Percentiles rank a stretch among this genome's conserved stretches.
These are phyloP conservation scores for Neopestalotiopsis sp. DNA, from an alignment of 2,329 filamentous ascomycete species.

Conservation along the genomic window DNA sequence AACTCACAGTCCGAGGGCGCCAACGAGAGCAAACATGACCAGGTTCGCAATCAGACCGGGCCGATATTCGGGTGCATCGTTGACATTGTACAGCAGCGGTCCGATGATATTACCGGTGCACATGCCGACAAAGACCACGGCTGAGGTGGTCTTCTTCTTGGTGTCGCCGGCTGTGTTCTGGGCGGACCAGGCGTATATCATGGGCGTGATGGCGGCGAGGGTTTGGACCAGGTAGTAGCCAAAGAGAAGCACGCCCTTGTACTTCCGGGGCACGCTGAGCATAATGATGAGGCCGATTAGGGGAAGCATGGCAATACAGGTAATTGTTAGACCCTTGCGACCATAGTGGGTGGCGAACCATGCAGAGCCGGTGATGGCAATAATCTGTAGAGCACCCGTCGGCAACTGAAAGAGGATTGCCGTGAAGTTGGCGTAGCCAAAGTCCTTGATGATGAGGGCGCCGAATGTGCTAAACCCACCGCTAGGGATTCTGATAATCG, in stretches of 20 bases:
- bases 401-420: slow-evolving; percentile 49
- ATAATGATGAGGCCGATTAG: slow-evolving; percentile 51
- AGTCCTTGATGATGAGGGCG: slow-evolving; percentile 46
- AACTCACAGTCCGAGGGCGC: slow-evolving; percentile 46
- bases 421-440: slow-evolving; percentile 44
- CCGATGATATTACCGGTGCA: slow-evolving; percentile 70
- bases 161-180: slow-evolving; percentile 70
- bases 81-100: slow-evolving; percentile 64
- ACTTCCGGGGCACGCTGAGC: slow-evolving; percentile 50
- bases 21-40: slow-evolving; percentile 62
- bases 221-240: slow-evolving; percentile 54
- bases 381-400: slow-evolving; percentile 43
- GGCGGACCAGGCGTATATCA: slow-evolving; percentile 62
- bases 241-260: slow-evolving; percentile 55
- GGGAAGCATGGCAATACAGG: slow-evolving; percentile 42
- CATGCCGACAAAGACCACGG: slow-evolving; percentile 65
- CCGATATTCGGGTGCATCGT: slow-evolving; percentile 62
- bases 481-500: slow-evolving; percentile 39
- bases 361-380: slow-evolving; percentile 39
- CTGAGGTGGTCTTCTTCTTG: slow-evolving; percentile 69
- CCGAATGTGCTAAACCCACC: slow-evolving; percentile 45
- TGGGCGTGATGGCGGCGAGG: slow-evolving; percentile 51
- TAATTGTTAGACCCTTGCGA: slow-evolving; percentile 51
- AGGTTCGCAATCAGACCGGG: slow-evolving; percentile 66
- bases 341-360: slow-evolving; percentile 48